Percentiles rank a stretch among this genome's conserved stretches.
Evolutionary conservation across 768 basidiomycete species (phyloP).

Genomic region (Naematelia encephala): DNA sequence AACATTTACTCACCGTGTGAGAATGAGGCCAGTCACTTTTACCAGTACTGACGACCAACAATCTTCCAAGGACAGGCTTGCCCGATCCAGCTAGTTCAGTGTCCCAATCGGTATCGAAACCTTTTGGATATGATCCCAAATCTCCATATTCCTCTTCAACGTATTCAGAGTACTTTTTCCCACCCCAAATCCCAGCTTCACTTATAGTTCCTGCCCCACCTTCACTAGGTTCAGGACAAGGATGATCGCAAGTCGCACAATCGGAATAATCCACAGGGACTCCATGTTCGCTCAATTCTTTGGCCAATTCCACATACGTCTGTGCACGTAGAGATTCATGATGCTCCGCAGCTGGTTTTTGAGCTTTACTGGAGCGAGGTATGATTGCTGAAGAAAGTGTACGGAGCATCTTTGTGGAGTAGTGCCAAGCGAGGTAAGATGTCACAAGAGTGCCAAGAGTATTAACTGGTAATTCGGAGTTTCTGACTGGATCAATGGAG

Average conservation of each 20-base stretch:
- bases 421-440: not conserved
- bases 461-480: not conserved
- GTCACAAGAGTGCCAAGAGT: not conserved
- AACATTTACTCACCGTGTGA: conserved; percentile 55
- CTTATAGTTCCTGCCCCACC: conserved; percentile 39
- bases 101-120: conserved; percentile 74
- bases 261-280: conserved; percentile 67
- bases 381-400: conserved; percentile 28
- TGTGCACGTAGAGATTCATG: conserved; percentile 19
- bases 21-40: conserved; percentile 83
- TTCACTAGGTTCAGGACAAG: conserved; percentile 61
- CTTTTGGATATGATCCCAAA: conserved; percentile 60
- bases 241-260: conserved; percentile 71
- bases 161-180: conserved; percentile 49
- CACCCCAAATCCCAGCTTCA: conserved; percentile 35
- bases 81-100: conserved; percentile 79
- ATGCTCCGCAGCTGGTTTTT: conserved; percentile 15
- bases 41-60: conserved; percentile 81
- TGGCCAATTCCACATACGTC: conserved; percentile 27
- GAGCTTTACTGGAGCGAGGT: conserved; percentile 1
- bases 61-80: conserved; percentile 79
- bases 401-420: conserved; percentile 28
- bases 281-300: conserved; percentile 57
- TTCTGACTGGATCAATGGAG: not conserved
- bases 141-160: conserved; percentile 27